phyloP scores from a whole-genome alignment of 1,139 yeast genomes.

The Arxiozyma heterogenica region DNA sequence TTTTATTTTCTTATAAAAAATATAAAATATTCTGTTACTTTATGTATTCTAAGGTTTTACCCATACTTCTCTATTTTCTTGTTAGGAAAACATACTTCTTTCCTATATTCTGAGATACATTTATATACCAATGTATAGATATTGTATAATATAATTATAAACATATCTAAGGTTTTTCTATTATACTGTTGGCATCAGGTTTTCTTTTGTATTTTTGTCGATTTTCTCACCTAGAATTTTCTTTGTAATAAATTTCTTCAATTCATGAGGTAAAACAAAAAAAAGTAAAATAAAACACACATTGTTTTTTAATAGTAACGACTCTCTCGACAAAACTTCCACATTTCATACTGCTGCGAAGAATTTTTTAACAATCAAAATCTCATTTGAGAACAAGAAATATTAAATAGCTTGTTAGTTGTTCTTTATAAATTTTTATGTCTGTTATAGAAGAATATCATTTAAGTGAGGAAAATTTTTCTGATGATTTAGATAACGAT shows the following conservation, averaged over 20 bases:
- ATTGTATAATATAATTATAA: conserved; percentile 2
- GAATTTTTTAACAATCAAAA: no score
- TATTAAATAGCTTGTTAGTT: not conserved
- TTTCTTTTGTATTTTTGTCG: no score
- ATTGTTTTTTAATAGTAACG: no score
- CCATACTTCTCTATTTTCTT: not conserved
- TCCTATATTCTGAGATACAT: not conserved
- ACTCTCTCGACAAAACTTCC: no score
- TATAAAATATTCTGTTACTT: not conserved
- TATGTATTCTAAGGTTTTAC: no score
- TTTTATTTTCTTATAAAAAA: no score
- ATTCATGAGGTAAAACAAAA: no score
- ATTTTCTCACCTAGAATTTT: no score
- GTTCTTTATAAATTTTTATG: not conserved
- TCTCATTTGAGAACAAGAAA: not conserved
- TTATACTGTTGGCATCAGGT: no score
- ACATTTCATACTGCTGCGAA: no score
- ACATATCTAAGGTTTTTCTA: not conserved
- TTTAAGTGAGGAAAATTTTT: conserved; percentile 17
- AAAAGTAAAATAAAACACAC: no score
- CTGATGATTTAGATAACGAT: conserved; percentile 30
- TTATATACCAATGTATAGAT: not conserved
- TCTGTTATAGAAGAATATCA: conserved; percentile 9
- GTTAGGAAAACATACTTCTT: not conserved
- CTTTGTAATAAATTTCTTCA: no score